These are phyloP conservation scores for Fomitopsis serialis DNA, from an alignment of 768 basidiomycete species.

Conservation along the genomic window DNA sequence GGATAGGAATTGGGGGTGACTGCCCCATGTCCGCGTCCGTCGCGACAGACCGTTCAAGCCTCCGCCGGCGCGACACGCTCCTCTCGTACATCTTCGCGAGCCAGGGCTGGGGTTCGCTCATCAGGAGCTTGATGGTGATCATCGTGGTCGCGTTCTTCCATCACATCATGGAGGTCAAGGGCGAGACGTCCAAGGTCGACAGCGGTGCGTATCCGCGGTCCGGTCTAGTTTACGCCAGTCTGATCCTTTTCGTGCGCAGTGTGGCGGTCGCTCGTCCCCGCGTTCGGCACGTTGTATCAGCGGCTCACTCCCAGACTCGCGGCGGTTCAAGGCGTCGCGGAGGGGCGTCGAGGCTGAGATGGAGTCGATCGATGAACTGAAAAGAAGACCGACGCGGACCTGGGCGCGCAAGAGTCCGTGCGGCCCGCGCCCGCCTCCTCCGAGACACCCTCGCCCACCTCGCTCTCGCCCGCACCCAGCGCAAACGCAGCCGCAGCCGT, in stretches of 20 bases:
- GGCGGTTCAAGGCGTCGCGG: slow-evolving; percentile 43
- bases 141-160: slow-evolving; percentile 62
- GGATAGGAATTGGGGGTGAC: slow-evolving; percentile 76
- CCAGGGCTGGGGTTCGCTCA: slow-evolving; percentile 73
- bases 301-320: slow-evolving; percentile 70
- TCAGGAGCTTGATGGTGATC: slow-evolving; percentile 57
- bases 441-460: too few species aligned
- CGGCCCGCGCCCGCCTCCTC: slow-evolving; percentile 22
- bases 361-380: slow-evolving; percentile 27
- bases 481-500: not conserved
- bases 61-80: slow-evolving; percentile 66
- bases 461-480: not conserved
- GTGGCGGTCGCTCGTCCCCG: slow-evolving; percentile 76
- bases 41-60: slow-evolving; percentile 58
- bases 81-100: slow-evolving; percentile 74
- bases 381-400: slow-evolving; percentile 22
- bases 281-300: slow-evolving; percentile 69
- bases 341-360: slow-evolving; percentile 24
- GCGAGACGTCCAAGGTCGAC: slow-evolving; percentile 59
- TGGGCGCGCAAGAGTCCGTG: slow-evolving; percentile 18
- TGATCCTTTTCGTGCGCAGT: slow-evolving; percentile 26
- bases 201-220: slow-evolving; percentile 45
- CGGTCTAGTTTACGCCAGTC: not conserved
- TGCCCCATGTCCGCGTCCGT: slow-evolving; percentile 74
- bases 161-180: slow-evolving; percentile 52